Percentiles rank a stretch among this genome's conserved stretches.
These are phyloP conservation scores for Rhynchospora breviuscula DNA, from an alignment of 176 grass and related monocot species.

Conservation along the genomic window DNA sequence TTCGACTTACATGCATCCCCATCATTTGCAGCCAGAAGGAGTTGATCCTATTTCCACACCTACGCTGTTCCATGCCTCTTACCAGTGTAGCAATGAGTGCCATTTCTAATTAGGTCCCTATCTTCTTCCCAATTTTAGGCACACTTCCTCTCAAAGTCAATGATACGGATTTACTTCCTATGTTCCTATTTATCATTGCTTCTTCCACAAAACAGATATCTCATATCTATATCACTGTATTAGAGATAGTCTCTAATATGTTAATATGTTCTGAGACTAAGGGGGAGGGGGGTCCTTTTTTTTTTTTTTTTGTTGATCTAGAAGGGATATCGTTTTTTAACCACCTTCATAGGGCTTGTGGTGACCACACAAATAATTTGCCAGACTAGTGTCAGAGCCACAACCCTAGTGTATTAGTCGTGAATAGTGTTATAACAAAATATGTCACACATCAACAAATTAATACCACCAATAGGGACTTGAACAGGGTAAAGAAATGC, in stretches of 20 bases:
- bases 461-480: not conserved
- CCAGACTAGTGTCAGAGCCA: not conserved
- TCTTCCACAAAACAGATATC: slow-evolving; percentile 9
- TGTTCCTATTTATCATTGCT: slow-evolving; percentile 11
- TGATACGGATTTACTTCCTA: slow-evolving; percentile 27
- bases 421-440: not conserved
- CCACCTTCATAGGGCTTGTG: not conserved
- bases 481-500: not conserved
- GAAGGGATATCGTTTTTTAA: too few relatives aligned
- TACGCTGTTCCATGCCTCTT: not conserved
- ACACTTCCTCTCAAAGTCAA: slow-evolving; percentile 12
- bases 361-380: not conserved
- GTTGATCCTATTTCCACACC: not conserved
- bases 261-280: not conserved
- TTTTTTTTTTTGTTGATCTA: not conserved
- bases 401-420: not conserved
- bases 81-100: slow-evolving; percentile 18
- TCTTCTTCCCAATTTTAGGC: slow-evolving; percentile 15
- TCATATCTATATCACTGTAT: slow-evolving; percentile 1
- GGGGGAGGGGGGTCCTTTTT: not conserved
- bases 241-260: not conserved
- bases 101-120: slow-evolving; percentile 12
- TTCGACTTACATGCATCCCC: slow-evolving; percentile 14
- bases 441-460: not conserved
- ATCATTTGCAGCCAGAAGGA: slow-evolving; percentile 17